These are phyloP conservation scores for Neurospora tetraspora DNA, from an alignment of 495 filamentous ascomycete genomes.

Conservation along the genomic window DNA sequence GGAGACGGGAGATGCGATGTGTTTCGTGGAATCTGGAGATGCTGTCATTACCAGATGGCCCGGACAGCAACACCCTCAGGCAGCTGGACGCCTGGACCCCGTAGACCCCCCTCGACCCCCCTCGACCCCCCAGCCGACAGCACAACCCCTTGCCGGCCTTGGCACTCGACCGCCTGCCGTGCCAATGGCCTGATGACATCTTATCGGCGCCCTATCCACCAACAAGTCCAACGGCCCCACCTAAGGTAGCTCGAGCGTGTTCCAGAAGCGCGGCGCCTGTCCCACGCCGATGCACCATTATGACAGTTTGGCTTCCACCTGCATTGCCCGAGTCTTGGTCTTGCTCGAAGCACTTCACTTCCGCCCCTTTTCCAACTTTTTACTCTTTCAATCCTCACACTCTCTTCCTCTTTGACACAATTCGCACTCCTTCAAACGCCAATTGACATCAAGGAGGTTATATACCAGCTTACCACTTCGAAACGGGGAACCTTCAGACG, in stretches of 20 bases:
- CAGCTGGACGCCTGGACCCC: not conserved
- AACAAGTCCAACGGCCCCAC: not conserved
- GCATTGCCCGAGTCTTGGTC: conserved; percentile 2
- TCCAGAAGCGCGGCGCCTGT: not conserved
- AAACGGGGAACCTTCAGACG: not conserved
- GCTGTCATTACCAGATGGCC: conserved; percentile 16
- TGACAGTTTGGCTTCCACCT: conserved; percentile 3
- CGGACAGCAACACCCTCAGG: not conserved
- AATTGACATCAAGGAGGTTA: not conserved
- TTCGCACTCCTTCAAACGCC: not conserved
- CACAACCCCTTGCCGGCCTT: not conserved
- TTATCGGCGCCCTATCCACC: not conserved
- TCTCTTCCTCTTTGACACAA: not conserved
- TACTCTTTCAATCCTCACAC: not conserved
- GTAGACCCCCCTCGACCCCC: not conserved
- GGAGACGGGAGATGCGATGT: conserved; percentile 21
- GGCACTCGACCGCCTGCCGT: not conserved
- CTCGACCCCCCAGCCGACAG: not conserved
- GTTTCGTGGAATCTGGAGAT: conserved; percentile 23
- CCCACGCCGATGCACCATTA: not conserved
- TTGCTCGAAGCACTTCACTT: not conserved
- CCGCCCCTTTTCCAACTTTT: not conserved
- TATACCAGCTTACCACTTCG: not conserved
- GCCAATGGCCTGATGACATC: not conserved
- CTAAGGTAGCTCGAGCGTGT: conserved; percentile 2